Evolutionary conservation across 176 grass and related monocot genomes (phyloP).

Genomic region (Poa annua): DNA sequence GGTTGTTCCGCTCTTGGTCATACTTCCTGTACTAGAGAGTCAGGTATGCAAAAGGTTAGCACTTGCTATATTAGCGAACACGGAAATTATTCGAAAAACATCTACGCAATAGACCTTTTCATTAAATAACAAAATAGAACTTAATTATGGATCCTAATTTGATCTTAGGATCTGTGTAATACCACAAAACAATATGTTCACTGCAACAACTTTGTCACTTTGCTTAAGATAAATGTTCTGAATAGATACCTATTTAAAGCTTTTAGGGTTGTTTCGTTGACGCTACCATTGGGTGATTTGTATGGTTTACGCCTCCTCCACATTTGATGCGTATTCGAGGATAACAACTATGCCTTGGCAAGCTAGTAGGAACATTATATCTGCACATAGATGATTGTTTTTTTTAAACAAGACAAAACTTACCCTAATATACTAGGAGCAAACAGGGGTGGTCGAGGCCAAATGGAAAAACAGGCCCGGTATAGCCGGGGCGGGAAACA

Average conservation of each 20-base stretch:
- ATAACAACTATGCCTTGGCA: neutral
- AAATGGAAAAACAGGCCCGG: too few relatives aligned
- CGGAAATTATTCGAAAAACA: slow-evolving; percentile 16
- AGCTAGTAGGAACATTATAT: neutral
- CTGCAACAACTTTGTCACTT: neutral
- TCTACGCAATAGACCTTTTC: neutral
- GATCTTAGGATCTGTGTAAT: slow-evolving; percentile 18
- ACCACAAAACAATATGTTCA: slow-evolving; percentile 9
- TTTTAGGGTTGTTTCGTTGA: neutral
- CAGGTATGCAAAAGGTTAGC: slow-evolving; percentile 91
- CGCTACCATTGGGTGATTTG: neutral
- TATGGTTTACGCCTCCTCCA: neutral
- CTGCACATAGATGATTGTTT: neutral
- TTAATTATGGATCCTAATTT: neutral
- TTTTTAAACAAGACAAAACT: too few relatives aligned
- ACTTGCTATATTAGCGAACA: slow-evolving; percentile 45
- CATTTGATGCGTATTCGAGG: neutral
- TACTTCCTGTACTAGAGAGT: slow-evolving; percentile 97
- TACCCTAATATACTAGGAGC: too few relatives aligned
- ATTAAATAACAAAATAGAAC: neutral
- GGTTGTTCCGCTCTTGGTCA: slow-evolving; percentile 92
- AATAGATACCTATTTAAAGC: neutral
- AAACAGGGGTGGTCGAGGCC: too few relatives aligned
- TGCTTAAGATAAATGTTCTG: neutral
- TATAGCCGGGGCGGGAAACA: too few relatives aligned